Base-by-base conservation (phyloP, 805 yeast genomes). In the Myxozyma kluyveri region DNA sequence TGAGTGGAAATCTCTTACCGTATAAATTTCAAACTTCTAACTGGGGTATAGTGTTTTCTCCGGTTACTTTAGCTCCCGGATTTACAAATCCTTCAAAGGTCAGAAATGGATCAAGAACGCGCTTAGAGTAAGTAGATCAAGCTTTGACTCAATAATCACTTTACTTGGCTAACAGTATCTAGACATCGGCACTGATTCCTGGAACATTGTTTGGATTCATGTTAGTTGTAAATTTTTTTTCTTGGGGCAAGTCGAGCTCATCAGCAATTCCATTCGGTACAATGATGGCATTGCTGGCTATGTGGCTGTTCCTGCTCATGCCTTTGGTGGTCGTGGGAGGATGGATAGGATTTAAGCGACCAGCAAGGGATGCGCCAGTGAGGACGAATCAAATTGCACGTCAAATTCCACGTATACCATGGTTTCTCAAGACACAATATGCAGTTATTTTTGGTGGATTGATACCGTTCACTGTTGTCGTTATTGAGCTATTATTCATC, bases 231-330 rank as follows among this genome's bases (percentile, higher is more conserved):
- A 88, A 88, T 65, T 70, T 79, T 54, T 77, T 88, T 50, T 82
- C 86, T 7, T 86, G 90, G 88, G 84, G 84, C 1, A 77, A 82
- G 60, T 83, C 83, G 56, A 82, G 93, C 0, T 82, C 93, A 0
- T 73, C 77, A 45, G 89, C 91, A 0, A 71, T 87, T 40, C 96
- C 96, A 12, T 84, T 88, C 60, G 84, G 88, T 4, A 83, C 95
- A 0, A 75, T 88, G 19, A 68, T 84, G 5, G 75, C 79, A 1
- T 66, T 88, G 39, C 66, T 85, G n/a, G 57, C 75, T 6, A 67
- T 83, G 46, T 84, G 86, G 67, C 73, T 83, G 39, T 62, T 83
- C 12, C 66, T 86, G n/a, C 86, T 86, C 61, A 73, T 86, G 9
- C 96, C 96, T 1, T 71, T 88, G 47, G 84, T 90, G 6, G 54